A percentile compares a stretch with the other conserved stretches of the same genome.
Conservation (phyloP, 2,329 filamentous ascomycete genomes). For the Pestalotiopsis sp. region DNA sequence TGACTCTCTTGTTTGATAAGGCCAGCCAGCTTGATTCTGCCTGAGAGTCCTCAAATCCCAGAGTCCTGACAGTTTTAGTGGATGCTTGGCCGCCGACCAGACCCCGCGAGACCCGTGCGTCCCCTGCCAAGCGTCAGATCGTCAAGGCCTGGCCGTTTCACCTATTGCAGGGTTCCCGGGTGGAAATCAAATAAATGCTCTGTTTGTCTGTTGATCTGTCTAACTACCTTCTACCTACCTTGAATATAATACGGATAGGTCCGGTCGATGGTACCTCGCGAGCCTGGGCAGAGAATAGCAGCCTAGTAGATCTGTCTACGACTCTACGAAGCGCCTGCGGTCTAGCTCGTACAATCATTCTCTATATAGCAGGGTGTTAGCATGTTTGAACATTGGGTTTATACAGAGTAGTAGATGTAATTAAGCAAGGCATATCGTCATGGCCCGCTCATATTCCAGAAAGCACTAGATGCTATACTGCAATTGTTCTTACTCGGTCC, state of each 20-base stretch:
- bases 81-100: slow-evolving; percentile 2
- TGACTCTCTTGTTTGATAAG: not conserved
- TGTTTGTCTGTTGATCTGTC: not conserved
- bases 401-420: too few relatives aligned
- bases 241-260: too few relatives aligned
- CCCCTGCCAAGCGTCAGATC: not conserved
- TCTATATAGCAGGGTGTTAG: too few relatives aligned
- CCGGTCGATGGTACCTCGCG: not conserved
- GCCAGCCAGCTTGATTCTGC: not conserved
- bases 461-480: too few relatives aligned
- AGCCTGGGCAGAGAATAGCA: not conserved
- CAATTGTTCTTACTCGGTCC: too few relatives aligned
- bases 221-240: too few relatives aligned
- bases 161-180: not conserved
- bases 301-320: not conserved
- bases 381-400: too few relatives aligned
- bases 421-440: too few relatives aligned
- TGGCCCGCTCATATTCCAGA: too few relatives aligned
- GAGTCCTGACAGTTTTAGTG: slow-evolving; percentile 9
- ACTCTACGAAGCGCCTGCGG: too few relatives aligned
- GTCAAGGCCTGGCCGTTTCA: slow-evolving; percentile 7
- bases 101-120: not conserved
- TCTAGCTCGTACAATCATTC: too few relatives aligned
- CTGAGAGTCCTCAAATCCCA: too few relatives aligned
- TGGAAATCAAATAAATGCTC: not conserved